Evolutionary conservation across 345 rosid species (phyloP), one percentile per base, ranked within the genome.

Genomic region (Nasturtium officinale): DNA sequence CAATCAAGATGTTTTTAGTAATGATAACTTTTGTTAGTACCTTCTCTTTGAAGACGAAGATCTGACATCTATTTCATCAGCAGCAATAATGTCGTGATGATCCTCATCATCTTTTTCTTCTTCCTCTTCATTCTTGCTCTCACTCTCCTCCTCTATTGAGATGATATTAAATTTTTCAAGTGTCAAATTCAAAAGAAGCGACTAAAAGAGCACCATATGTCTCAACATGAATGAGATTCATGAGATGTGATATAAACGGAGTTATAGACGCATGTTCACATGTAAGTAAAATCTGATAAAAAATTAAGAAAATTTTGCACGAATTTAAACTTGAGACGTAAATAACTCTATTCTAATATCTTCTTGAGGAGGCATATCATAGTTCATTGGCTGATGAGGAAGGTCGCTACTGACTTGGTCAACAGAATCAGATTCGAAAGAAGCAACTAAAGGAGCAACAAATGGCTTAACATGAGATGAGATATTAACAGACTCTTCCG

Each of bases 11-110:
- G 21, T 18, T 38, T 26, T 48, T 28, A 54, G 5, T 43, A 43
- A 25, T 63, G 29, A 11, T 73, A 63, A 53, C 26, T 66, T 60
- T 48, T 33, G 21, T 37, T 32, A 6, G 48, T 0, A 68, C 70
- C 65, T 76, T 67, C 57, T 75, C 50, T 76, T 75, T 43, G 69
- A 48, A 61, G 55, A 1, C 12, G 69, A 13, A 16, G 64, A 32
- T 43, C 20, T 23, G 3, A 20, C 26, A 7, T 61, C 63, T 45
- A 7, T 2, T 7, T 45, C 9, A 51, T n/a, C 58, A 51, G 4
- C 37, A 17, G 3, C 11, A 47, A 3, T 8, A 42, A 4, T 42
- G 29, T 40, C 12, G 13, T 32, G 12, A 11, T 15, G 25, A 23
- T 23, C 58, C 3, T 45, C 13, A 1, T 42, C 25, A 23, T 23